These are phyloP conservation scores for Colletotrichum sp. DNA, from an alignment of 2,329 filamentous ascomycete genomes.

Conservation along the genomic window DNA sequence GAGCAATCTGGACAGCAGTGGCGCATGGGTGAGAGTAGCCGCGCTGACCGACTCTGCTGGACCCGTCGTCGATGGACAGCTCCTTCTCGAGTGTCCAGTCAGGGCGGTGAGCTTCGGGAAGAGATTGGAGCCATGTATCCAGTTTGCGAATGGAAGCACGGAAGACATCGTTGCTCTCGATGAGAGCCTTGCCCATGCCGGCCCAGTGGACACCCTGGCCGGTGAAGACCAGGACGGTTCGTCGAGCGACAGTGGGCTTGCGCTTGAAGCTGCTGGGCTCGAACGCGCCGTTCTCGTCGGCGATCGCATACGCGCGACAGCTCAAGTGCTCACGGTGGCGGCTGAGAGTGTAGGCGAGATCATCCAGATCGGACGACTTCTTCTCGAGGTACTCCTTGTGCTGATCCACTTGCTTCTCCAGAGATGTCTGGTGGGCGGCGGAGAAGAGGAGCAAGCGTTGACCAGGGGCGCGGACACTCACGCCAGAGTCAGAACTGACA, in stretches of 20 bases:
- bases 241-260: slow-evolving; percentile 2
- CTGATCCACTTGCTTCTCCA: slow-evolving; percentile 3
- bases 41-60: slow-evolving; percentile 27
- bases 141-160: slow-evolving; percentile 13
- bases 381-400: slow-evolving; percentile 25
- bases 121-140: slow-evolving; percentile 13
- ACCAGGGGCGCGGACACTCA: neutral
- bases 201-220: slow-evolving; percentile 24
- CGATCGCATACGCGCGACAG: slow-evolving; percentile 28
- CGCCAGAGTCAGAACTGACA: slow-evolving; percentile 5
- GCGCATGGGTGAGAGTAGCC: slow-evolving; percentile 30
- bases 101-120: slow-evolving; percentile 16
- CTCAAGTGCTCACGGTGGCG: slow-evolving; percentile 30
- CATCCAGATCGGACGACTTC: slow-evolving; percentile 16
- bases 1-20: slow-evolving; percentile 40
- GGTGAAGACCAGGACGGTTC: slow-evolving; percentile 20
- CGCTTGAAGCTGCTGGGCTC: slow-evolving; percentile 14
- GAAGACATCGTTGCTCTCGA: slow-evolving; percentile 8
- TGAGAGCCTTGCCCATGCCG: slow-evolving; percentile 19
- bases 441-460: slow-evolving; percentile 11
- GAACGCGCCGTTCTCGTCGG: slow-evolving; percentile 15
- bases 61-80: slow-evolving; percentile 24
- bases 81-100: slow-evolving; percentile 26
- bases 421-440: neutral
- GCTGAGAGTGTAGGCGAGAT: slow-evolving; percentile 35